Conservation (phyloP, 306 rosid species). For the Casuarina equisetifolia region DNA sequence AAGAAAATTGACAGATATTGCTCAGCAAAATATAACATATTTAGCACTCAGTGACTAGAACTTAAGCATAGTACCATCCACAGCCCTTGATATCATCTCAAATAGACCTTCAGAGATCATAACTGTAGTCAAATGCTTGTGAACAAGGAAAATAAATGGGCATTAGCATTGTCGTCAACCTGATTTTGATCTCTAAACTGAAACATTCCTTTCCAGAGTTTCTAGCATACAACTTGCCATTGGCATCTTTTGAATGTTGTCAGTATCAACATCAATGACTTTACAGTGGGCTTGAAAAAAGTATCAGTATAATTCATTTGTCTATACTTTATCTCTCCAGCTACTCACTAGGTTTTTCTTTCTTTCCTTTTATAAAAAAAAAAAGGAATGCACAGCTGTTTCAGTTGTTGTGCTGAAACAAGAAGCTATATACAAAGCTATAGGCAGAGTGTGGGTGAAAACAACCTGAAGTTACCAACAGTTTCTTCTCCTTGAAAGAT, state of each 20-base stretch:
- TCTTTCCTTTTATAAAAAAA: too few relatives aligned
- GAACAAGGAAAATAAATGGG: background rate
- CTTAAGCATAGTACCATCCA: background rate
- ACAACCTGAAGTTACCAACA: background rate
- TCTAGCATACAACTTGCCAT: background rate
- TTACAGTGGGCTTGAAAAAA: too few relatives aligned
- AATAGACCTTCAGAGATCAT: background rate
- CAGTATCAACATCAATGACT: background rate
- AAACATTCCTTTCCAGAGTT: background rate
- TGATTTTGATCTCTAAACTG: background rate
- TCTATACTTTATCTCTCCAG: too few relatives aligned
- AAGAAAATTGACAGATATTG: background rate
- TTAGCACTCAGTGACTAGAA: background rate
- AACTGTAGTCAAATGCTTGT: background rate
- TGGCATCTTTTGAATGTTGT: background rate
- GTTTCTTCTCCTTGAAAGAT: too few relatives aligned
- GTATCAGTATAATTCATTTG: too few relatives aligned
- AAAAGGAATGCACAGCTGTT: too few relatives aligned
- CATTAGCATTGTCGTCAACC: background rate
- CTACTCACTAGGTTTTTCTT: too few relatives aligned
- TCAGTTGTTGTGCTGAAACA: too few relatives aligned
- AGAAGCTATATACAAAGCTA: background rate
- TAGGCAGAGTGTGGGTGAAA: background rate
- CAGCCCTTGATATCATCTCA: background rate
- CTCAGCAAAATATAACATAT: background rate